Percentiles rank a stretch among this genome's conserved stretches.
Conservation (phyloP, 805 yeast species). For the Ogataea parapolymorpha region DNA sequence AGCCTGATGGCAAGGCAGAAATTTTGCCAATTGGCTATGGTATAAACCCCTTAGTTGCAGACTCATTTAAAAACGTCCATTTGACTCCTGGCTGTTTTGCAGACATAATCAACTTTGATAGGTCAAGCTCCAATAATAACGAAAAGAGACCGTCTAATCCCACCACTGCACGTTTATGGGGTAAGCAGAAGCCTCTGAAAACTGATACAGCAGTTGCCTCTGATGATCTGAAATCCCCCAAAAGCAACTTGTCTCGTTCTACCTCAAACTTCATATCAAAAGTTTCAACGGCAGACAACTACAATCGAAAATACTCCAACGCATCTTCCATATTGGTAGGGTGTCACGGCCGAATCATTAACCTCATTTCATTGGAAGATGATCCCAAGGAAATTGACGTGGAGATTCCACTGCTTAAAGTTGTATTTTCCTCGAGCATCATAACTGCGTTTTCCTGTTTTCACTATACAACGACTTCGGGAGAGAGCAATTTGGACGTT, state of each 20-base stretch:
- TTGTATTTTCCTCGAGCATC: slow-evolving; percentile 38
- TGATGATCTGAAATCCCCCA: slow-evolving; percentile 30
- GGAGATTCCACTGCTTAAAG: slow-evolving; percentile 42
- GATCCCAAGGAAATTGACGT: slow-evolving; percentile 39
- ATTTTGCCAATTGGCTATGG: slow-evolving; percentile 47
- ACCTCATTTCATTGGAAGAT: slow-evolving; percentile 39
- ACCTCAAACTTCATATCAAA: slow-evolving; percentile 36
- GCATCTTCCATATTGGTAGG: slow-evolving; percentile 37
- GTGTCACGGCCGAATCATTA: slow-evolving; percentile 49
- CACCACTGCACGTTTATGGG: slow-evolving; percentile 11
- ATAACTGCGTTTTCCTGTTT: slow-evolving; percentile 40
- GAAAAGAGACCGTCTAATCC: not conserved
- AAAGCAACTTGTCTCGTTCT: slow-evolving; percentile 28
- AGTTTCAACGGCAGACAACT: slow-evolving; percentile 30
- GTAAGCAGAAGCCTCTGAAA: slow-evolving; percentile 9
- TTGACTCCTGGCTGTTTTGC: slow-evolving; percentile 53
- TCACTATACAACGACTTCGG: slow-evolving; percentile 20
- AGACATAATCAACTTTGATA: slow-evolving; percentile 23
- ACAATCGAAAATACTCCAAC: slow-evolving; percentile 28
- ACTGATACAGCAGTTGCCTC: slow-evolving; percentile 7
- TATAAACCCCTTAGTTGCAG: slow-evolving; percentile 50
- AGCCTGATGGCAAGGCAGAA: slow-evolving; percentile 33
- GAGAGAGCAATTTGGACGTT: slow-evolving; percentile 45
- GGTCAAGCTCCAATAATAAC: not conserved
- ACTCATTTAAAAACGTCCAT: slow-evolving; percentile 50